A percentile compares a stretch with the other conserved stretches of the same genome.
Conservation (phyloP, 768 basidiomycete species). For the Termitomyces sp. region DNA sequence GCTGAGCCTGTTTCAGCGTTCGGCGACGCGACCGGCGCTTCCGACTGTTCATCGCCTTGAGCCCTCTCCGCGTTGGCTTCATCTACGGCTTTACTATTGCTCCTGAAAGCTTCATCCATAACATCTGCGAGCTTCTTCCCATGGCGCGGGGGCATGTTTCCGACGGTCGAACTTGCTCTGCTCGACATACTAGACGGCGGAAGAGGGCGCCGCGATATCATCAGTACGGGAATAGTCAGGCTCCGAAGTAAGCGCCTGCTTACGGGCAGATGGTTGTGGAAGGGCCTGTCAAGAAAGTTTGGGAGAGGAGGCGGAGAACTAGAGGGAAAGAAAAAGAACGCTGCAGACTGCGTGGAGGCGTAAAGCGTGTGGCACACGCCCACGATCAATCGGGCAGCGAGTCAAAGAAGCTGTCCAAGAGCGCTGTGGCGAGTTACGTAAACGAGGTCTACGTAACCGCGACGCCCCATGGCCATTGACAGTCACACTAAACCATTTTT, state of each 20-base stretch:
- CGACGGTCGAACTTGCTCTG: conserved; percentile 31
- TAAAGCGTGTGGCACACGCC: conserved; percentile 18
- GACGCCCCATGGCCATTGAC: neutral
- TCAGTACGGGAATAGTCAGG: neutral
- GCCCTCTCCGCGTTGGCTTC: conserved; percentile 17
- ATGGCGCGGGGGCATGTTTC: conserved; percentile 30
- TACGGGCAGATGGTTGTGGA: neutral
- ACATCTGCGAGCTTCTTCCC: conserved; percentile 25
- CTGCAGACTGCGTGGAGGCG: conserved; percentile 11
- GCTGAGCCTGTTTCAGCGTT: conserved; percentile 1
- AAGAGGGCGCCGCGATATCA: neutral
- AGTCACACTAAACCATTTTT: neutral
- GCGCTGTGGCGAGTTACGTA: conserved; percentile 17
- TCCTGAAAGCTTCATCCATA: conserved; percentile 30
- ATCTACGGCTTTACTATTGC: conserved; percentile 18
- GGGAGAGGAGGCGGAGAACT: neutral
- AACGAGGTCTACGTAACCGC: neutral
- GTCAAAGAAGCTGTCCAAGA: neutral
- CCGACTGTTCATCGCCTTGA: conserved; percentile 26
- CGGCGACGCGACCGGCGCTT: conserved; percentile 10
- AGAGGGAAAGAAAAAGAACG: neutral
- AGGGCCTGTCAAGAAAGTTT: neutral
- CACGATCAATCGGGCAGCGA: conserved; percentile 15
- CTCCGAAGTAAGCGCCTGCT: neutral
- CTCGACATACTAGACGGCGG: conserved; percentile 24